These are phyloP conservation scores for Lachancea dasiensis DNA, from an alignment of 805 yeast species.

Conservation along the genomic window DNA sequence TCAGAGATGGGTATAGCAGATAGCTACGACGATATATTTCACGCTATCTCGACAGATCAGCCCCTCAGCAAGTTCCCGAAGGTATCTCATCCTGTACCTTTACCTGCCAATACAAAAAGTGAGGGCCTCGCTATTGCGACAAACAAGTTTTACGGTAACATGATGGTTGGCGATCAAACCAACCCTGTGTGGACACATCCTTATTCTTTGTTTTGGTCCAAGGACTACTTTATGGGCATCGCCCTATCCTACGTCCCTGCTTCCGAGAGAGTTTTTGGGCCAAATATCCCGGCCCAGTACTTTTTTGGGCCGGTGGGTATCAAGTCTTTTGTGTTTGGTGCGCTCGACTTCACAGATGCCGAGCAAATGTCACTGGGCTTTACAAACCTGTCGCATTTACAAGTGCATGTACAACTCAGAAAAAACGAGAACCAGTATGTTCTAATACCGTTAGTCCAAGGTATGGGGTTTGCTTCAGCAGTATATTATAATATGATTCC, in stretches of 20 bases:
- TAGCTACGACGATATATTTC: conserved; percentile 10
- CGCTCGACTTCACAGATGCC: conserved; percentile 36
- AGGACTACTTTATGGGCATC: conserved; percentile 48
- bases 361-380: conserved; percentile 24
- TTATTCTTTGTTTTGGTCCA: conserved; percentile 64
- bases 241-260: conserved; percentile 60
- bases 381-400: conserved; percentile 31
- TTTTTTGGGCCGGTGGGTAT: conserved; percentile 66
- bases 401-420: conserved; percentile 30
- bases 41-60: conserved; percentile 37
- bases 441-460: conserved; percentile 64
- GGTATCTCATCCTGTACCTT: conserved; percentile 33
- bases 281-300: conserved; percentile 48
- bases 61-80: conserved; percentile 44
- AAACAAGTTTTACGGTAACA: conserved; percentile 72
- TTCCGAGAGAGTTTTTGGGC: conserved; percentile 62
- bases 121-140: conserved; percentile 51
- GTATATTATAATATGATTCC: conserved; percentile 50
- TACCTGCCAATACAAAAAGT: conserved; percentile 13
- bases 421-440: conserved; percentile 35
- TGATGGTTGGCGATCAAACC: conserved; percentile 59
- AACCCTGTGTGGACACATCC: conserved; percentile 80
- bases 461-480: conserved; percentile 76
- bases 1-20: too few relatives aligned
- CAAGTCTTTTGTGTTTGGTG: conserved; percentile 49